Evolutionary conservation across 1,284 basidiomycete genomes (phyloP).

Genomic region (Tetrapyrgos nigripes): DNA sequence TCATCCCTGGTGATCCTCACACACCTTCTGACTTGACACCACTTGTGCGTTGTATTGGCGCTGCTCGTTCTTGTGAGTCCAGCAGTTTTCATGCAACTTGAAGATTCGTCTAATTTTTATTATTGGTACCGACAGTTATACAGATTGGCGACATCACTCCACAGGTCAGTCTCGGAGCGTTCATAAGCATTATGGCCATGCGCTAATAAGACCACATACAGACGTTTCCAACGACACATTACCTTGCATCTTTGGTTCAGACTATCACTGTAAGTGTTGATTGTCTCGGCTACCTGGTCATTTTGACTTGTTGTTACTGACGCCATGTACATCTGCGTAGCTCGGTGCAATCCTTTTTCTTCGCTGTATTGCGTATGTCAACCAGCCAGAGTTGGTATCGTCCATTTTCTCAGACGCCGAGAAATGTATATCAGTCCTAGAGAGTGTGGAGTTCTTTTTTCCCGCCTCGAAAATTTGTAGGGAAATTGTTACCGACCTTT

Average conservation of each 20-base stretch:
- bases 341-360: constrained; percentile 25
- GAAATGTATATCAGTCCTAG: constrained; percentile 21
- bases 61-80: constrained; percentile 23
- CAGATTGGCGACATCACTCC: constrained; percentile 25
- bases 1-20: constrained; percentile 21
- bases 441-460: constrained; percentile 21
- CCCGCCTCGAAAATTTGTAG: constrained; percentile 22
- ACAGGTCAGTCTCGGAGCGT: constrained; percentile 14
- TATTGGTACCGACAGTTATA: constrained; percentile 14
- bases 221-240: constrained; percentile 27
- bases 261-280: constrained; percentile 22
- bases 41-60: constrained; percentile 20
- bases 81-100: not conserved
- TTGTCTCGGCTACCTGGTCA: too few species aligned
- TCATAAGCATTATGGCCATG: not conserved
- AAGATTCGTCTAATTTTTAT: not conserved
- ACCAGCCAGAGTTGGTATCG: constrained; percentile 18
- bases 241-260: constrained; percentile 27
- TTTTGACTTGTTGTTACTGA: not conserved
- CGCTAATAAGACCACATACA: not conserved
- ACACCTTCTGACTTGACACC: constrained; percentile 19
- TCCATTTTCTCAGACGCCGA: constrained; percentile 24
- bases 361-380: constrained; percentile 22
- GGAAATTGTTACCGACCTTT: constrained; percentile 24
- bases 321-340: not conserved